These are phyloP conservation scores for Tetrahymena borealis DNA, from an alignment of 73 alveolate species.

Conservation along the genomic window DNA sequence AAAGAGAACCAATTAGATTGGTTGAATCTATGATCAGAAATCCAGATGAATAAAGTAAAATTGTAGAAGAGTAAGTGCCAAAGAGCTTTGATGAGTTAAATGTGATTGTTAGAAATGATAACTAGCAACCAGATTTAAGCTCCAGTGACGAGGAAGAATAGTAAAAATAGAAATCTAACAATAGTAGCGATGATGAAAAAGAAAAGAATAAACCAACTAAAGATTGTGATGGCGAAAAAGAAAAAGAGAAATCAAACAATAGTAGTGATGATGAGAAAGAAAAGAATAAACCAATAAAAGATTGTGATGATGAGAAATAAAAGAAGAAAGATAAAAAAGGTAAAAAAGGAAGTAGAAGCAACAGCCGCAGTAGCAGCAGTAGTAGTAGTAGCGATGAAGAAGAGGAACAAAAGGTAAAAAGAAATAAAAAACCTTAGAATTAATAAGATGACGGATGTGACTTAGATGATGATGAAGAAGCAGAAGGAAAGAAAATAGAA, in stretches of 20 bases:
- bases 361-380: too few relatives aligned
- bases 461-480: background rate
- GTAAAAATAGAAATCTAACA: background rate
- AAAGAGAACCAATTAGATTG: background rate
- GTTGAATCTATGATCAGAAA: background rate
- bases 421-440: background rate
- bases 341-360: too few relatives aligned
- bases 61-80: background rate
- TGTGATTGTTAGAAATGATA: background rate
- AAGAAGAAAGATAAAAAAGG: background rate
- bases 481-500: background rate
- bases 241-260: background rate
- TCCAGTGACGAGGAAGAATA: background rate
- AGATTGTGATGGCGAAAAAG: background rate
- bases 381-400: background rate
- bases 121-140: background rate
- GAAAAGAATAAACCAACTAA: slow-evolving; percentile 1
- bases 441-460: background rate
- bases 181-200: background rate
- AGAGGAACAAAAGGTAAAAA: slow-evolving; percentile 2
- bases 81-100: background rate
- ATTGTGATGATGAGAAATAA: background rate
- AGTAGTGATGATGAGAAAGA: slow-evolving; percentile 16
- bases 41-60: background rate
- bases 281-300: slow-evolving; percentile 2